Evolutionary conservation across 2,329 filamentous ascomycete species (phyloP).

Genomic region (Bipolaris sorokiniana): DNA sequence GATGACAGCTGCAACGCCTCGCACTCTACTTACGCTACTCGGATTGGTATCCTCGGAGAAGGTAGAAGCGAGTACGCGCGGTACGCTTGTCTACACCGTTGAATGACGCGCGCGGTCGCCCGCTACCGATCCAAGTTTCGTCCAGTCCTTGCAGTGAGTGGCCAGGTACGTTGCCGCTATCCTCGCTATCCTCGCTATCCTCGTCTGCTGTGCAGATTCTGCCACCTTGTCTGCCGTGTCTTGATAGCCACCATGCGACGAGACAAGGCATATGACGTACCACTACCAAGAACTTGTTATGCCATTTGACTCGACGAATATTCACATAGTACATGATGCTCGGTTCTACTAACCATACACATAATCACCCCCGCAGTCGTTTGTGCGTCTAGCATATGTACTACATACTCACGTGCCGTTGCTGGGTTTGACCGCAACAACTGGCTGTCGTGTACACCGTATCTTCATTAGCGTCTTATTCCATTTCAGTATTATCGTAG

Average conservation of each 20-base stretch:
- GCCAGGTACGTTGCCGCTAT: no score
- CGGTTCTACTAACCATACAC: neutral
- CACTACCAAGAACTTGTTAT: neutral
- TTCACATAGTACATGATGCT: neutral
- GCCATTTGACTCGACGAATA: neutral
- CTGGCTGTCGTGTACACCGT: neutral
- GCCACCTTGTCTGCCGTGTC: neutral
- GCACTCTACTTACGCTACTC: no score
- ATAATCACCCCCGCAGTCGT: neutral
- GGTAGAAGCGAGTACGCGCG: neutral
- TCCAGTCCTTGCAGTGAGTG: no score
- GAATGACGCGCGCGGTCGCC: no score
- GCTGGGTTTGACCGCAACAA: neutral
- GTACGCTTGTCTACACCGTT: neutral
- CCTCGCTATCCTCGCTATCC: no score
- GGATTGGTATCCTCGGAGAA: no score
- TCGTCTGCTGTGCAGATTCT: neutral
- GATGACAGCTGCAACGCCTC: no score
- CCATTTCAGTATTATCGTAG: no score
- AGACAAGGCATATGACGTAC: slow-evolving; percentile 10
- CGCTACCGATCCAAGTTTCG: no score
- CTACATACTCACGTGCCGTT: neutral
- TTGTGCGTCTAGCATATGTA: neutral
- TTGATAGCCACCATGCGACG: slow-evolving; percentile 1
- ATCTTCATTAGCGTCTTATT: neutral